Percentiles rank a stretch among this genome's conserved stretches.
Conservation (phyloP, 2,329 filamentous ascomycete genomes). For the Myriosclerotinia duriaeana region DNA sequence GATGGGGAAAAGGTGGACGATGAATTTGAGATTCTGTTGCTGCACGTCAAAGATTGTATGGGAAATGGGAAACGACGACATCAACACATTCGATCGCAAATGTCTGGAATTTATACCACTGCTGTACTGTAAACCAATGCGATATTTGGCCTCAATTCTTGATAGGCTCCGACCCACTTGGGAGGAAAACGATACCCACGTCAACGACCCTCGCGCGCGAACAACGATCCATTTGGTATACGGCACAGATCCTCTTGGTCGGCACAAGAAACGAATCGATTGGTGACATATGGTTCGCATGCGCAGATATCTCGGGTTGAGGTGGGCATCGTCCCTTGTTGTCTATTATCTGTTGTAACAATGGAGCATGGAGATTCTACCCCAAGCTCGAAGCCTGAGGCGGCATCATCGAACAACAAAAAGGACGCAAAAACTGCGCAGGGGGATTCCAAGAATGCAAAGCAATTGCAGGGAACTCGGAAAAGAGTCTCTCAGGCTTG, state of each 20-base stretch:
- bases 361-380: slow-evolving; percentile 22
- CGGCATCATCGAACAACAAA: slow-evolving; percentile 23
- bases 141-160: neutral
- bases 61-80: slow-evolving; percentile 16
- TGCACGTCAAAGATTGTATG: slow-evolving; percentile 6
- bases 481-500: slow-evolving; percentile 52
- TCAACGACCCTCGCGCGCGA: neutral
- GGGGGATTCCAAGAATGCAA: slow-evolving; percentile 23
- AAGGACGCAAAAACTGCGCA: slow-evolving; percentile 18
- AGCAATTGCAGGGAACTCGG: slow-evolving; percentile 34
- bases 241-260: neutral
- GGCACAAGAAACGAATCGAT: neutral
- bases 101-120: neutral
- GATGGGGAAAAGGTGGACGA: neutral
- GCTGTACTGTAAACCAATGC: neutral
- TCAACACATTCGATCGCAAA: neutral
- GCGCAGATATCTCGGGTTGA: slow-evolving; percentile 10
- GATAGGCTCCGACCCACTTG: neutral
- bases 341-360: slow-evolving; percentile 12
- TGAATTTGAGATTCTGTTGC: neutral
- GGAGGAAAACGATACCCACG: neutral
- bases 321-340: slow-evolving; percentile 20
- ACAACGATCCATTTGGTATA: neutral
- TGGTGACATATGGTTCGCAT: slow-evolving; percentile 11
- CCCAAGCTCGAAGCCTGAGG: slow-evolving; percentile 10